Percentiles rank a stretch among this genome's conserved stretches.
phyloP scores from a whole-genome alignment of 306 rosid species.

The Crataegus laevigata region DNA sequence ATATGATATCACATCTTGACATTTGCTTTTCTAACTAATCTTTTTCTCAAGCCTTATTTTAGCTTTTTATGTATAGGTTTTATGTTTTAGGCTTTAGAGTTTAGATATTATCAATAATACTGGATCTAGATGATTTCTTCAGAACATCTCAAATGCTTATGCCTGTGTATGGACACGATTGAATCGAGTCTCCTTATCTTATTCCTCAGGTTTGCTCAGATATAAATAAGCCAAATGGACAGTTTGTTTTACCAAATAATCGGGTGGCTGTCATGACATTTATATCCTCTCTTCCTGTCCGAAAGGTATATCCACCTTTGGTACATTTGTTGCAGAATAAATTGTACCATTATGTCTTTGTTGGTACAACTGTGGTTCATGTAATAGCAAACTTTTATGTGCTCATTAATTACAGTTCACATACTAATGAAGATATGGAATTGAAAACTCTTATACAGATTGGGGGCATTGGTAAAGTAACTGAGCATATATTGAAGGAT shows the following conservation, averaged over 20 bases:
- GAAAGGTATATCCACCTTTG: constrained; percentile 54
- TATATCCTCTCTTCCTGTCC: constrained; percentile 85
- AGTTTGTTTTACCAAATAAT: constrained; percentile 71
- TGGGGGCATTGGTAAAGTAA: constrained; percentile 97
- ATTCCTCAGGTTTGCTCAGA: constrained; percentile 79
- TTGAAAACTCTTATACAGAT: constrained; percentile 47
- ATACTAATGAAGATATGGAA: constrained; percentile 7
- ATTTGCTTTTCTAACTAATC: neutral
- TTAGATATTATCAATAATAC: neutral
- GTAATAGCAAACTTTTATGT: neutral
- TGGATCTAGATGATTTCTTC: constrained; percentile 9
- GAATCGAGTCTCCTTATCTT: constrained; percentile 8
- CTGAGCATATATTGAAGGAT: constrained; percentile 72
- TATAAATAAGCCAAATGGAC: constrained; percentile 97
- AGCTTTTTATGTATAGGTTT: neutral
- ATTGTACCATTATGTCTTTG: neutral
- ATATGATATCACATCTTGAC: neutral
- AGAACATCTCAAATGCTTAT: neutral
- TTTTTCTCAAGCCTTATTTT: too few species aligned
- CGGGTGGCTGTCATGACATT: constrained; percentile 76
- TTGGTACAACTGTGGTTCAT: constrained; percentile 1
- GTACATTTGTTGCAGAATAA: constrained; percentile 4
- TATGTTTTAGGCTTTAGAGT: neutral
- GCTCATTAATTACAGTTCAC: neutral
- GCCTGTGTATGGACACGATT: neutral